phyloP scores from a whole-genome alignment of 805 yeast species.

The Kluyveromyces siamensis region DNA sequence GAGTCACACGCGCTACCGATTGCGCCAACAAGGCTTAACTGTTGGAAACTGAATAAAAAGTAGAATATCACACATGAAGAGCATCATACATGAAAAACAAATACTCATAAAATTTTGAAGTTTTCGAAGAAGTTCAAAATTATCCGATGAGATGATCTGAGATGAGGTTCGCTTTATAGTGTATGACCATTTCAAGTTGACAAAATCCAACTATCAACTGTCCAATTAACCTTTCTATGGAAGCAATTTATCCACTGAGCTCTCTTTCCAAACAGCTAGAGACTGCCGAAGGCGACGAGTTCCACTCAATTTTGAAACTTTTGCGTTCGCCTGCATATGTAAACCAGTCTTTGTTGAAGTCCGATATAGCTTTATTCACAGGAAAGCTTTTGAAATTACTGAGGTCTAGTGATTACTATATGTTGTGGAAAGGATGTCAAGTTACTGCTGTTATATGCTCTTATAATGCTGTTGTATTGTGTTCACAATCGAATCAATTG shows the following conservation, averaged over 20 bases:
- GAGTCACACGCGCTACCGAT: slow-evolving; percentile 14
- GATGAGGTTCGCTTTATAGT: too few relatives aligned
- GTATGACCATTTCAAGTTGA: too few relatives aligned
- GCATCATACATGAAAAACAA: too few relatives aligned
- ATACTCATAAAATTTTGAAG: background rate
- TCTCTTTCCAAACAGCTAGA: slow-evolving; percentile 22
- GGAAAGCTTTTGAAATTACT: slow-evolving; percentile 35
- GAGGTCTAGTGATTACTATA: slow-evolving; percentile 35
- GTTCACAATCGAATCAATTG: slow-evolving; percentile 25
- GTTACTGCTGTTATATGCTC: slow-evolving; percentile 37
- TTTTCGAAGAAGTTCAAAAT: too few relatives aligned
- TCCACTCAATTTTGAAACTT: slow-evolving; percentile 19
- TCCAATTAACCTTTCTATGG: background rate
- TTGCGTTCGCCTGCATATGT: slow-evolving; percentile 22
- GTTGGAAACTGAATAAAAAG: too few relatives aligned
- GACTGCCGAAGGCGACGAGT: slow-evolving; percentile 20
- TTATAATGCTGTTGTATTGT: slow-evolving; percentile 27
- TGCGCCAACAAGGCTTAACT: slow-evolving; percentile 9
- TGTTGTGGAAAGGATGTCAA: slow-evolving; percentile 54
- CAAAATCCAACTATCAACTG: background rate
- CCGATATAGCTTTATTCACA: slow-evolving; percentile 24
- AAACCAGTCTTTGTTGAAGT: slow-evolving; percentile 23
- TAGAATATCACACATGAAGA: too few relatives aligned
- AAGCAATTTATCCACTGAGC: slow-evolving; percentile 15
- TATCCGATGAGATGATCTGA: background rate